These are phyloP conservation scores for Panaeolus cyanescens DNA, from an alignment of 768 basidiomycete genomes.

Conservation along the genomic window DNA sequence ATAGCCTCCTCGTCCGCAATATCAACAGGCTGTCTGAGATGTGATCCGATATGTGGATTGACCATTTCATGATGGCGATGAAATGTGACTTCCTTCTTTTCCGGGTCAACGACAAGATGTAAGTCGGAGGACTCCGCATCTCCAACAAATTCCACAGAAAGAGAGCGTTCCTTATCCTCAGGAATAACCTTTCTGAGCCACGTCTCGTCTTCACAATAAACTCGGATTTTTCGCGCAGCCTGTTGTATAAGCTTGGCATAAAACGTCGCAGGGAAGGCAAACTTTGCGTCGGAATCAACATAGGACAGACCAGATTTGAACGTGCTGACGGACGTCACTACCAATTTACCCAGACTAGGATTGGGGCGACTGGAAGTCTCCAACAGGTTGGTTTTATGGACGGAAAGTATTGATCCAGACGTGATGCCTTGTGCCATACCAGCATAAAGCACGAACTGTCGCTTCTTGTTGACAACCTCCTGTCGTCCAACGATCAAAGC, in stretches of 20 bases:
- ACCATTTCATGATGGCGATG: constrained; percentile 23
- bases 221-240: constrained; percentile 13
- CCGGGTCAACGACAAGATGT: constrained; percentile 12
- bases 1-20: constrained; percentile 13
- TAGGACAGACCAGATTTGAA: constrained; percentile 21
- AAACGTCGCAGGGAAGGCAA: constrained; percentile 18
- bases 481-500: constrained; percentile 26
- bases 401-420: constrained; percentile 22
- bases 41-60: constrained; percentile 19
- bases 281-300: background rate
- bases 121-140: constrained; percentile 17
- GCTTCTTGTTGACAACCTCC: constrained; percentile 2
- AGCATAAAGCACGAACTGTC: constrained; percentile 23
- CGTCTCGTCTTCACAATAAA: constrained; percentile 24
- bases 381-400: constrained; percentile 26
- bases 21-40: constrained; percentile 17
- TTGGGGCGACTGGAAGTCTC: constrained; percentile 19
- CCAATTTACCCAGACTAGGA: constrained; percentile 18
- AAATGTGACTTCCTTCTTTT: constrained; percentile 18
- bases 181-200: constrained; percentile 28
- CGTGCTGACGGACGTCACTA: constrained; percentile 19
- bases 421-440: constrained; percentile 34
- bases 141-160: constrained; percentile 18
- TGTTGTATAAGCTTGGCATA: constrained; percentile 25
- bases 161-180: constrained; percentile 1